Base-by-base conservation (phyloP, 768 basidiomycete species). In the Gloeostereum incarnatum region DNA sequence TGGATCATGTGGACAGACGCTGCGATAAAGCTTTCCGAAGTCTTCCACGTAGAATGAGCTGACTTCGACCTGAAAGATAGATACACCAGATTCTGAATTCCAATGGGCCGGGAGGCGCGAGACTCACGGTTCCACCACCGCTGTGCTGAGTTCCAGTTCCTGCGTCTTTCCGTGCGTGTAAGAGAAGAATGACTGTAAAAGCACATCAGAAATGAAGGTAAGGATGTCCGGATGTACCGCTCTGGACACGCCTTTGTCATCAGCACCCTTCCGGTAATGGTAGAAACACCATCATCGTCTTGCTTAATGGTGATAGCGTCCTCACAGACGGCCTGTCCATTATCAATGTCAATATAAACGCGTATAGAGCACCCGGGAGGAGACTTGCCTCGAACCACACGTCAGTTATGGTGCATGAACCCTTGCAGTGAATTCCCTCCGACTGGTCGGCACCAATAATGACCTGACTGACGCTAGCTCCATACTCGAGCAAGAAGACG, bases 251-350 rank as follows among this genome's bases (percentile, higher is more conserved):
- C 54, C 48, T 45, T 62, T 61, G 44, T 61, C 60, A 5, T 49
- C 49, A 4, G 59, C 59, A 32, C 58, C 51, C 55, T 62, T 39
- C 16, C 13, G 17, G 11, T 8, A 17, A 30, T 9, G n/a, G 17
- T 37, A 21, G n/a, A 6, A 35, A 17, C 18, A 11, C 31, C 31
- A 33, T 31, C 23, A 17, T 6, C 10, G 27, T 33, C 58, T 39
- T 66, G 63, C 39, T 63, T 65, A 53, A 66, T 59, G 5, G 65
- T 62, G 18, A 63, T 61, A 24, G 62, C 61, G 41, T 63, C 59
- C 44, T 63, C 59, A 36, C 60, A 62, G 19, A 62, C 60, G 42
- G 61, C 56, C 56, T 58, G 20, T n/a, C n/a, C n/a, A n/a, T n/a
- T n/a, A n/a, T n/a, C n/a, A n/a, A n/a, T n/a, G n/a, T n/a, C n/a